Conservation (phyloP, 805 yeast genomes). For the Wickerhamiella vanderwaltii region DNA sequence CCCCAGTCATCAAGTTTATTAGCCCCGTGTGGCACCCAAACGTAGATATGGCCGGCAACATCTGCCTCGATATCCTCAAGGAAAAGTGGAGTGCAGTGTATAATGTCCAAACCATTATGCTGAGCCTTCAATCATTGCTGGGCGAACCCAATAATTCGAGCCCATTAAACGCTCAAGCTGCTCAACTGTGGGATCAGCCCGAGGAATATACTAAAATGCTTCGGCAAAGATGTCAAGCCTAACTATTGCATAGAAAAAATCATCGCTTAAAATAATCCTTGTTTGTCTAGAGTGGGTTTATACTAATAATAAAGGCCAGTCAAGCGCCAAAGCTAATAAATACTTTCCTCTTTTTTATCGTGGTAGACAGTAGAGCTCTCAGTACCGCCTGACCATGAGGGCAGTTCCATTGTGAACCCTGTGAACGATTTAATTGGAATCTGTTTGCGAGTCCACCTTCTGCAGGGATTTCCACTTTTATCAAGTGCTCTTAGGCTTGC, state of each 20-base stretch:
- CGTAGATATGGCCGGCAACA: conserved; percentile 51
- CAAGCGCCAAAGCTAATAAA: conserved; percentile 27
- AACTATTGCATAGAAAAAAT: conserved; percentile 20
- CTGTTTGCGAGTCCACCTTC: conserved; percentile 35
- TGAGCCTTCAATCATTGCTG: conserved; percentile 46
- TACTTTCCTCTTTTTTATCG: conserved; percentile 1
- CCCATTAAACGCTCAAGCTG: conserved; percentile 46
- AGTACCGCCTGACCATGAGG: conserved; percentile 32
- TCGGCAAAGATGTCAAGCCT: conserved; percentile 29
- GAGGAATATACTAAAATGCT: conserved; percentile 31
- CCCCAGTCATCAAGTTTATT: conserved; percentile 44
- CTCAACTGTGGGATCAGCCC: conserved; percentile 41
- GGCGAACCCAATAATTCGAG: conserved; percentile 52
- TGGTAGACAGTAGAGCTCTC: conserved; percentile 5
- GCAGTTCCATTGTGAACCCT: conserved; percentile 31
- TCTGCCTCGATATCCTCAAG: conserved; percentile 51
- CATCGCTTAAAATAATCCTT: conserved; percentile 17
- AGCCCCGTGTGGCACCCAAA: conserved; percentile 59
- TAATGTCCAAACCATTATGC: conserved; percentile 46
- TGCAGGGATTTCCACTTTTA: conserved; percentile 31
- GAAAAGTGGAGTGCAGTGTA: conserved; percentile 55
- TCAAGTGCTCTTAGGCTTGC: conserved; percentile 32
- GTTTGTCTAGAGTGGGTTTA: too few species aligned
- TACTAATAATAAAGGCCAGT: too few species aligned
- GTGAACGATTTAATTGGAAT: conserved; percentile 35